Evolutionary conservation across 306 rosid species (phyloP).

Genomic region (Vicia sativa): DNA sequence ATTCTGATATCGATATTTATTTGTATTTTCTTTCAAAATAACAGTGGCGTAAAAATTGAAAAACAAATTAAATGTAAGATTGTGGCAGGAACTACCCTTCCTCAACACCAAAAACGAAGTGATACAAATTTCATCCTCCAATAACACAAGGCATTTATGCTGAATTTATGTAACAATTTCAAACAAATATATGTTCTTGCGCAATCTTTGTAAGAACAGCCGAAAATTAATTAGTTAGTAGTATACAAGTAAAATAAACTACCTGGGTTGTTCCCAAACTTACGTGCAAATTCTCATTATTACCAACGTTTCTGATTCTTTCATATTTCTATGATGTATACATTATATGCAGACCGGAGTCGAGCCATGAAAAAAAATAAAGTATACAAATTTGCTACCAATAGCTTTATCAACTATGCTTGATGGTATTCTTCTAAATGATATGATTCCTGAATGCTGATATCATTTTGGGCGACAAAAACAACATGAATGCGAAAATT

Average conservation of each 20-base stretch:
- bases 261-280: not conserved
- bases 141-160: not conserved
- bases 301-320: conserved; percentile 22
- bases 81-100: too few relatives aligned
- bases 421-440: conserved; percentile 38
- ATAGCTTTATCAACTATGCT: conserved; percentile 23
- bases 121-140: too few relatives aligned
- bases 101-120: too few relatives aligned
- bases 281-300: not conserved
- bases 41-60: too few relatives aligned
- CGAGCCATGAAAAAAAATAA: not conserved
- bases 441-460: conserved; percentile 59
- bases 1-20: too few relatives aligned
- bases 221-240: not conserved
- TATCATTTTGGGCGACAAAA: conserved; percentile 74
- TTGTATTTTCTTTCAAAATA: too few relatives aligned
- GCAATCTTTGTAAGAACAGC: not conserved
- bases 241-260: not conserved
- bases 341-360: conserved; percentile 1
- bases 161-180: not conserved
- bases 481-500: conserved; percentile 64
- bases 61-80: too few relatives aligned
- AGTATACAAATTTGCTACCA: conserved; percentile 27
- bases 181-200: not conserved
- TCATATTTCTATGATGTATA: conserved; percentile 12